Conservation (phyloP, 306 rosid genomes). For the Inga laurina region DNA sequence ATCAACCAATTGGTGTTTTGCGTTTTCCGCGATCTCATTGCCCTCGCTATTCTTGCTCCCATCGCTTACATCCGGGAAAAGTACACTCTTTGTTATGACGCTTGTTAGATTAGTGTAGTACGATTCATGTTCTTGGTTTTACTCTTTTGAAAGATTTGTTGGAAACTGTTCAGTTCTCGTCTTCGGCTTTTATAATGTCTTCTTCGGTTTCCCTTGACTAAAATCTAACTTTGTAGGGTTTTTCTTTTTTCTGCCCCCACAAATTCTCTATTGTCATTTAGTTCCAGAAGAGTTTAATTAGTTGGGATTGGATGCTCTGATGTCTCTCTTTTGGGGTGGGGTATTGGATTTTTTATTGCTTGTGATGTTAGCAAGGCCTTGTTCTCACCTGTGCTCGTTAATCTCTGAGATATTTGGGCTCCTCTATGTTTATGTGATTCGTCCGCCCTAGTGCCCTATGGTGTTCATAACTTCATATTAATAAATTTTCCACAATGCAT, state of each 20-base stretch:
- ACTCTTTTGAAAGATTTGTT: neutral
- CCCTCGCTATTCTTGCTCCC: constrained; percentile 81
- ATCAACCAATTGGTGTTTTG: constrained; percentile 88
- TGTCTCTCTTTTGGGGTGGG: neutral
- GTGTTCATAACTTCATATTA: neutral
- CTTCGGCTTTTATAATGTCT: neutral
- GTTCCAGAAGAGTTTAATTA: neutral
- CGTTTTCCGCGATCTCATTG: constrained; percentile 77
- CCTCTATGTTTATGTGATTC: neutral
- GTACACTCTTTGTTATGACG: constrained; percentile 24
- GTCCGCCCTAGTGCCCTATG: neutral
- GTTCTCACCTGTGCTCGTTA: neutral
- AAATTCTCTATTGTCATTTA: neutral
- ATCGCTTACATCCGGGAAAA: constrained; percentile 77
- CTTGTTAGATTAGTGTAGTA: neutral
- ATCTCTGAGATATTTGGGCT: neutral
- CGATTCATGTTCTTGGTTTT: neutral
- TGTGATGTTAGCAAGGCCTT: neutral
- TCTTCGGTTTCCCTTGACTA: neutral
- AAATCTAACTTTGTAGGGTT: neutral
- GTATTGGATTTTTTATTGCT: neutral
- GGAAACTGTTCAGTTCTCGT: neutral
- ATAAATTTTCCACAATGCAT: neutral
- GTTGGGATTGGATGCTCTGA: neutral
- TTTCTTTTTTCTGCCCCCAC: neutral